Base-by-base conservation (phyloP, 2,329 filamentous ascomycete genomes). In the Zalaria sp. region DNA sequence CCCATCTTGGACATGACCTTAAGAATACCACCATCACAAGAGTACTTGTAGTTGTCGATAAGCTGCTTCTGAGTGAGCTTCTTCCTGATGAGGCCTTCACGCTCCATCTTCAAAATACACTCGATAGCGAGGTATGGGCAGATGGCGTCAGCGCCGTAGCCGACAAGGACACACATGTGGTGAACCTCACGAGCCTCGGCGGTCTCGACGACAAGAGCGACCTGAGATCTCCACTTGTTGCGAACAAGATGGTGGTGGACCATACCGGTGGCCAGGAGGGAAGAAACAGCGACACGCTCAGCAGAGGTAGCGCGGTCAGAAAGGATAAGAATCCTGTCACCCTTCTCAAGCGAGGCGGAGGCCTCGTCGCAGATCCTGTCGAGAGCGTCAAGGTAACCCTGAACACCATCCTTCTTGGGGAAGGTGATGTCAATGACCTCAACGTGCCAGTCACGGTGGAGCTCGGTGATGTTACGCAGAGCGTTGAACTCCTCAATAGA, bases 1-100 rank as follows among this genome's bases (percentile, higher is more conserved):
- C 89, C 89, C 89, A 96, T 96, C 72, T 96, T 96, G 62, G 83
- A 91, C 89, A 96, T 96, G 60, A 96, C 89, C 66, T 96, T 96
- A 49, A 96, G 71, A 49, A 96, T 94, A 67, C 89, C 89, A 57
- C 89, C 89, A 52, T 95, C 88, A 54, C 84, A 89, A 47, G 89
- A 95, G 63, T 93, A 84, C 68, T 93, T 93, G 73, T 95, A 96
- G 69, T 96, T 96, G 54, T 81, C 79, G 51, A 95, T 88, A 43
- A 95, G 77, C 54, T 80, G 74, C 46, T 93, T 81, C 44, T 91
- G 77, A 18, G 73, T 75, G 35, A 94, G 69, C 62, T 91, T 83
- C 73, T 93, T 94, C 62, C 87, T 82, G 62, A 95, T 93, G 47
- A 95, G 69, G 40, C 83, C 83, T 65, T 96, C 88, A 38, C 85